Base-by-base conservation (phyloP, 345 rosid genomes). In the Camelina neglecta region DNA sequence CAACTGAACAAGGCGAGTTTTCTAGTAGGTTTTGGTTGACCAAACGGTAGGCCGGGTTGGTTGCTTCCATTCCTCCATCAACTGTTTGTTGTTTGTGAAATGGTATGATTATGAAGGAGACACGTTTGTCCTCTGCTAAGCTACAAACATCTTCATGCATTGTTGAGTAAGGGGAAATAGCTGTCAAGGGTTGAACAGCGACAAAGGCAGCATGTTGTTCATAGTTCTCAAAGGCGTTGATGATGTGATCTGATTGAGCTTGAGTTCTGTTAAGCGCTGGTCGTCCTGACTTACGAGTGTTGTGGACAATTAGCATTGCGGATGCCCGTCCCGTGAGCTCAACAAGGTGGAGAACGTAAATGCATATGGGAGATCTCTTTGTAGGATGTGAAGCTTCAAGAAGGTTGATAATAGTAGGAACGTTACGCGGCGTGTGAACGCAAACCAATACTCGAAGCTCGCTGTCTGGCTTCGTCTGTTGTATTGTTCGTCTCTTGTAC, bases 271-370 rank as follows among this genome's bases (percentile, higher is more conserved):
- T 92, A 33, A 86, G 82, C 1, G 97, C 97, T 0, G 93, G 87
- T 15, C 87, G 75, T 35, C 96, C 97, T 2, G 87, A 73, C 65
- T 88, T 88, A 1, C 93, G 76, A 13, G 95, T 89, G 73, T 85
- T 89, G 63, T 95, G 99, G 24, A 92, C 97, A 21, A 90, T 90
- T 41, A 95, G 82, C 97, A 95, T 90, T 36, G 99, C 97, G 0
- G 99, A 92, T 35, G 99, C 97, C 10, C 94, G 87, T 0, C 97
- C 99, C 0, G 99, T 95, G 71, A 95, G 97, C 80, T 95, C 97
- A 12, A 95, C 96, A 4, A 95, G 88, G 75, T 92, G 99, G 73
- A 95, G 96, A 65, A 92, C 96, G 8, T 85, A 89, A 21, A 95
- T 83, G 33, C 85, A 85, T 54, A 95, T 81, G 0, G 97, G 97